Conservation (phyloP, 768 basidiomycete genomes). For the Mycena polygramma region DNA sequence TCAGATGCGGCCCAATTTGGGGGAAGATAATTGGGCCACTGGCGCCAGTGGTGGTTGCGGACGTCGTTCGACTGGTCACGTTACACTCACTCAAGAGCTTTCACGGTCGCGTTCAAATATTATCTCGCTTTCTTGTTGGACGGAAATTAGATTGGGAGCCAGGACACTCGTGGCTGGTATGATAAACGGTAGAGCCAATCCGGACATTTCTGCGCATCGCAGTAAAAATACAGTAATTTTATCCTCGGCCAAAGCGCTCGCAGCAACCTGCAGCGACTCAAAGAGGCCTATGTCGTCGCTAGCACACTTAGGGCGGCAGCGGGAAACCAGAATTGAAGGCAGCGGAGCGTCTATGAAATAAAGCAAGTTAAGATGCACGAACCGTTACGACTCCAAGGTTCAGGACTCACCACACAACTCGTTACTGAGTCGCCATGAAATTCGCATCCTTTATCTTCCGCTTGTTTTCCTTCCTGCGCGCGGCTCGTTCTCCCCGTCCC, state of each 20-base stretch:
- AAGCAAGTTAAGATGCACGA: neutral
- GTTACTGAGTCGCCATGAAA: constrained; percentile 85
- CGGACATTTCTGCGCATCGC: neutral
- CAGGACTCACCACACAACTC: neutral
- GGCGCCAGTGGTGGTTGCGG: neutral
- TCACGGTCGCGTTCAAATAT: no score
- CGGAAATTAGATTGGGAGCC: neutral
- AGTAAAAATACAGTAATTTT: constrained; percentile 28
- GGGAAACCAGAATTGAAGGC: no score
- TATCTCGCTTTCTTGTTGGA: no score
- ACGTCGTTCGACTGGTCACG: neutral
- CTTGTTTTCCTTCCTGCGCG: constrained; percentile 71
- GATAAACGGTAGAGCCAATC: neutral
- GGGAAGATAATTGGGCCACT: constrained; percentile 5
- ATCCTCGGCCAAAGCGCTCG: neutral
- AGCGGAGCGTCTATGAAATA: neutral
- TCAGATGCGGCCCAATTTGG: constrained; percentile 5
- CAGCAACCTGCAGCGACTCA: neutral
- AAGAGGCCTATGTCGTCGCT: no score
- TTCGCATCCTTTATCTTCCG: constrained; percentile 85
- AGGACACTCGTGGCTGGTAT: neutral
- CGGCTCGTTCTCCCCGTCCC: constrained; percentile 71
- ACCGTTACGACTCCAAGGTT: no score
- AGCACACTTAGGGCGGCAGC: no score
- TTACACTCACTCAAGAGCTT: neutral